These are phyloP conservation scores for Posidonia australis DNA, from an alignment of 106 monocot genomes.

Conservation along the genomic window DNA sequence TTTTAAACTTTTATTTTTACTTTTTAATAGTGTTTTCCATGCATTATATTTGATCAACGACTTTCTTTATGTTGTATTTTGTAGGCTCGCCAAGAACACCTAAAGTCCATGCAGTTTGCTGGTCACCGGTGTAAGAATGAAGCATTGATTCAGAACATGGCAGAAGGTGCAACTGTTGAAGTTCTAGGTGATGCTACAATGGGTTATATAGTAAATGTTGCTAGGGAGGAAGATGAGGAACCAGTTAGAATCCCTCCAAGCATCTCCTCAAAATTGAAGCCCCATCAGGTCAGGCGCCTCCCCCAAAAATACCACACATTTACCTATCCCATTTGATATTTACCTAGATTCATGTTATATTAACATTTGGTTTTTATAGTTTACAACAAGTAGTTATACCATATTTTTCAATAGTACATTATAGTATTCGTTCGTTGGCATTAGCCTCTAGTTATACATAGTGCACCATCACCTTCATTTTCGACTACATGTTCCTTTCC, in stretches of 20 bases:
- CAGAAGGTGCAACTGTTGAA: conserved; percentile 12
- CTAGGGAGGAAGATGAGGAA: conserved; percentile 78
- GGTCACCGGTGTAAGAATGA: conserved; percentile 14
- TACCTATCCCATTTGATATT: too few relatives aligned
- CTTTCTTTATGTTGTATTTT: conserved; percentile 1
- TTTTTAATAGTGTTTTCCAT: background rate
- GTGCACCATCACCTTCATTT: too few relatives aligned
- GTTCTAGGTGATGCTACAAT: conserved; percentile 39
- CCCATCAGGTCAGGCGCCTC: conserved; percentile 61
- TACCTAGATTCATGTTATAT: too few relatives aligned
- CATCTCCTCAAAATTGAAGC: conserved; percentile 65
- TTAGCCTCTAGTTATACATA: too few relatives aligned
- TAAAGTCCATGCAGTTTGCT: conserved; percentile 71
- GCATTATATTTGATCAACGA: too few relatives aligned
- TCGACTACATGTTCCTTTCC: too few relatives aligned
- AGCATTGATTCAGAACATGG: conserved; percentile 15
- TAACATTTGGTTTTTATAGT: too few relatives aligned
- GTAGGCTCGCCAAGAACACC: conserved; percentile 96
- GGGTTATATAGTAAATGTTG: conserved; percentile 84
- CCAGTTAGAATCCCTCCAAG: conserved; percentile 73
- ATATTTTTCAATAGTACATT: too few relatives aligned
- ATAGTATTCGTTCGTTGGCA: too few relatives aligned
- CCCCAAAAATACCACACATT: too few relatives aligned
- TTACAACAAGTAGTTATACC: too few relatives aligned
- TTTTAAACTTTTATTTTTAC: background rate